phyloP scores from a whole-genome alignment of 2,329 filamentous ascomycete genomes.

The Ceratocystis smalleyi region DNA sequence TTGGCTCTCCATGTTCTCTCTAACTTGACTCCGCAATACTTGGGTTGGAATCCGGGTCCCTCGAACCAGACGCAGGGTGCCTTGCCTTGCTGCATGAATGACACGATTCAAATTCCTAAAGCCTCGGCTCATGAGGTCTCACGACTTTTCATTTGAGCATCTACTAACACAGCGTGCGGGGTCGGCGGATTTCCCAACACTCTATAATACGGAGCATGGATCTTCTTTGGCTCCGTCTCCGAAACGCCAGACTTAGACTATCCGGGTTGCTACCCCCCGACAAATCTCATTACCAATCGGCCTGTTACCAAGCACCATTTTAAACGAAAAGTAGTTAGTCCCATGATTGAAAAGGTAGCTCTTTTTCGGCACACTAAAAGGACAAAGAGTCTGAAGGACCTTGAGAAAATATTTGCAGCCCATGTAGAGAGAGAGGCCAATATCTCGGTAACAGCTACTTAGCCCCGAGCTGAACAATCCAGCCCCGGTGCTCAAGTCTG shows the following conservation, averaged over 20 bases:
- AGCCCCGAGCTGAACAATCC: no score
- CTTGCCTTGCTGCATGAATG: neutral
- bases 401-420: no score
- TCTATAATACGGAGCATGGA: neutral
- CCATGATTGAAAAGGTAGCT: neutral
- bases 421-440: no score
- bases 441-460: no score
- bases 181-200: no score
- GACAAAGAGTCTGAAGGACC: no score
- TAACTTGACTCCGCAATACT: neutral
- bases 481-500: neutral
- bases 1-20: no score
- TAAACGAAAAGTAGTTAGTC: neutral
- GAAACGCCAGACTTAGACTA: neutral
- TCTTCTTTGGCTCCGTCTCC: neutral
- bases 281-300: neutral
- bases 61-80: neutral
- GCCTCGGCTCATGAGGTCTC: neutral
- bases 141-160: neutral
- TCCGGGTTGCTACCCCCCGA: neutral
- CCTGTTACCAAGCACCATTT: neutral
- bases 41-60: neutral
- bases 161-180: neutral
- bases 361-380: neutral
- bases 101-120: neutral